Evolutionary conservation across 495 filamentous ascomycete genomes (phyloP).

Genomic region (Penicillium bialowiezense): DNA sequence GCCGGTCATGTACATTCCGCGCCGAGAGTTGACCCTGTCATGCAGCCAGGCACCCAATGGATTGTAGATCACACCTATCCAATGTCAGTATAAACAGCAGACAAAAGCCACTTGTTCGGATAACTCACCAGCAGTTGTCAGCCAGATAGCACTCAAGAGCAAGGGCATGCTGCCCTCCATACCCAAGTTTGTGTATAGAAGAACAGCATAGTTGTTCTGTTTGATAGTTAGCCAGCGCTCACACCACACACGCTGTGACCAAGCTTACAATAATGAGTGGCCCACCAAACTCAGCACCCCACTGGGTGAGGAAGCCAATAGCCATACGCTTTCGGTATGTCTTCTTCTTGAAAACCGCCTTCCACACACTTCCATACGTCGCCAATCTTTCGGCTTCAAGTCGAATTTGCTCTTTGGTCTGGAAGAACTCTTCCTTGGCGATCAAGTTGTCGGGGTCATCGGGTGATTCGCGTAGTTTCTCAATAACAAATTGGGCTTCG

Average conservation of each 20-base stretch:
- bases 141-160: conserved; percentile 47
- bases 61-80: conserved; percentile 41
- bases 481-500: conserved; percentile 33
- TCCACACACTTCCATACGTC: conserved; percentile 26
- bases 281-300: conserved; percentile 38
- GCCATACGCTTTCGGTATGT: conserved; percentile 43
- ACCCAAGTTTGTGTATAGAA: conserved; percentile 48
- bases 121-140: conserved; percentile 39
- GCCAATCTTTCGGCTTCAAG: conserved; percentile 32
- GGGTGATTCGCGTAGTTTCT: conserved; percentile 26
- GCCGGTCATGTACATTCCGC: conserved; percentile 45
- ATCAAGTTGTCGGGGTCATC: conserved; percentile 32
- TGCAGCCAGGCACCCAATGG: conserved; percentile 46
- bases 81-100: conserved; percentile 7
- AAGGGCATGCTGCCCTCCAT: conserved; percentile 43
- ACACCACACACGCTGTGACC: too few relatives aligned
- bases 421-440: conserved; percentile 38
- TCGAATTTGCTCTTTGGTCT: conserved; percentile 37
- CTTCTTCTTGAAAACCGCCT: conserved; percentile 36
- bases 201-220: conserved; percentile 47
- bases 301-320: conserved; percentile 40
- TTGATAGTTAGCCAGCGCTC: conserved; percentile 3
- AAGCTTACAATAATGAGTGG: conserved; percentile 34
- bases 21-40: conserved; percentile 44
- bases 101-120: background rate